Base-by-base conservation (phyloP, 345 rosid genomes). In the Populus deltoides region DNA sequence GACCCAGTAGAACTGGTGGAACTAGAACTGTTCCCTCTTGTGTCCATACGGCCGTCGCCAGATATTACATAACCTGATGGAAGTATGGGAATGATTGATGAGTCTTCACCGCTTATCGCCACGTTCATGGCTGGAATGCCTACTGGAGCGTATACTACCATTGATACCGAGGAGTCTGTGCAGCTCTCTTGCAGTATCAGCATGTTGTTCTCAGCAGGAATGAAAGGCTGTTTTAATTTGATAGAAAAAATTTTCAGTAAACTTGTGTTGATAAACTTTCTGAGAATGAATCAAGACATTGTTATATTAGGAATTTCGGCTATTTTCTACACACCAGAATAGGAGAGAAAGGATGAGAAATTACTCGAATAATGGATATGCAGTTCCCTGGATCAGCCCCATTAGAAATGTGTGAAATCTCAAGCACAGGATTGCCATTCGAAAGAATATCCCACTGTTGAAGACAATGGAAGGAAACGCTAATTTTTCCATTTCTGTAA, bases 41-140 rank as follows among this genome's bases (percentile, higher is more conserved):
- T 62, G 3, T 70, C 61, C 3, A 78, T 74, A 53, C 83, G 80
- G 9, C 90, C 86, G 43, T 90, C 91, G 25, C 77, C 76, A 2
- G 93, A 86, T 79, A 92, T 87, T 6, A 86, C 79, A 79, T 92
- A 88, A 39, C 98, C 98, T 0, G 96, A 92, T 31, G 98, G 93
- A 70, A 92, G 94, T 43, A 94, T 66, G 13, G 90, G 89, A 33
- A 91, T 78, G 1, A 10, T 3, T 0, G 80, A 70, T 6, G 88
- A 31, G 22, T 88, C 87, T 7, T 78, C 76, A 0, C 91, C 92
- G 6, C 70, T 74, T 41, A 87, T 59, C 3, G 86, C 87, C 11
- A 41, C 2, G 45, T 79, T 74, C 79, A 91, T 69, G 51, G 85
- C 67, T 47, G 79, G 18, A 59, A 80, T 62, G 41, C 90, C 87